phyloP scores from a whole-genome alignment of 169 alveolate species.

The Babesia microti region DNA sequence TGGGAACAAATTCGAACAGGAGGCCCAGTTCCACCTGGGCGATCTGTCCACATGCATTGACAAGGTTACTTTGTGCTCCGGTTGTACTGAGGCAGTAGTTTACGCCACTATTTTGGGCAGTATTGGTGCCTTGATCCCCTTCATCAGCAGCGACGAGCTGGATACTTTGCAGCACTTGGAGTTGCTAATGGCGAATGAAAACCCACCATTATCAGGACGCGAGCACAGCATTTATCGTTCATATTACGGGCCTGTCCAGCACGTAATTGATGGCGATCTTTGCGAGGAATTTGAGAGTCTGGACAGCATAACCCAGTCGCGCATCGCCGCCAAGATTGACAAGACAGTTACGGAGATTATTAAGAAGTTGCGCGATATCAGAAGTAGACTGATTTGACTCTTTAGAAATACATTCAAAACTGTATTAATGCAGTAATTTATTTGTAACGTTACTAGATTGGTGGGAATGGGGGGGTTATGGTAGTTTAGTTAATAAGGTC shows the following conservation, averaged over 20 bases:
- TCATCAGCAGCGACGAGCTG: constrained; percentile 87
- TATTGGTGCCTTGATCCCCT: constrained; percentile 88
- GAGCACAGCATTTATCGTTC: constrained; percentile 75
- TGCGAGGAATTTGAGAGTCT: constrained; percentile 81
- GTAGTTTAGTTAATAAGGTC: no score
- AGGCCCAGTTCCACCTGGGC: constrained; percentile 94
- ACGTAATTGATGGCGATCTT: constrained; percentile 94
- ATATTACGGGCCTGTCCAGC: constrained; percentile 70
- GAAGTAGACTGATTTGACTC: constrained; percentile 81
- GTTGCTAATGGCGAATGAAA: constrained; percentile 90
- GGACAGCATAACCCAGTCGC: constrained; percentile 67
- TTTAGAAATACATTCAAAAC: no score
- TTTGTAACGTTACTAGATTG: no score
- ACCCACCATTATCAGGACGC: constrained; percentile 80
- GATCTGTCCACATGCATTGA: constrained; percentile 88
- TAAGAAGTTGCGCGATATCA: constrained; percentile 86
- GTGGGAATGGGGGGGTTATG: no score
- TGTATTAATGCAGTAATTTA: no score
- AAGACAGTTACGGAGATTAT: constrained; percentile 81
- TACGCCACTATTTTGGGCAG: constrained; percentile 93
- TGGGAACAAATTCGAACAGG: constrained; percentile 89
- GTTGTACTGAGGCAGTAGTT: constrained; percentile 80
- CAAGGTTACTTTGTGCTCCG: constrained; percentile 73
- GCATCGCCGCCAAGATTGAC: constrained; percentile 82
- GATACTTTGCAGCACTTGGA: constrained; percentile 93